These are phyloP conservation scores for Pythium utonaiense DNA, from an alignment of 352 stramenopile species.

Conservation along the genomic window DNA sequence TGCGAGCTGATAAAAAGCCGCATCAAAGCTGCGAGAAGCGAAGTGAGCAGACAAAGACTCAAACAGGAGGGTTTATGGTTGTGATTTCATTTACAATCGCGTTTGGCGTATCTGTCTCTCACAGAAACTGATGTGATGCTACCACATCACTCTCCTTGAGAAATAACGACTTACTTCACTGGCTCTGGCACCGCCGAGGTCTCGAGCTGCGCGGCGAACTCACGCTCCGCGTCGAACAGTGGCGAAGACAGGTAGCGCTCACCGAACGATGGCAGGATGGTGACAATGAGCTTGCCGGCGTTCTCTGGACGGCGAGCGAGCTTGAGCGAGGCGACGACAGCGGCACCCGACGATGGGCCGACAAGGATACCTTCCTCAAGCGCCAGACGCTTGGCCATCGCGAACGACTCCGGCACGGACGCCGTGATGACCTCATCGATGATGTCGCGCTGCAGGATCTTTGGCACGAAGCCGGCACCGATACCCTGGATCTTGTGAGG, in stretches of 20 bases:
- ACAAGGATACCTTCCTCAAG: slow-evolving; percentile 85
- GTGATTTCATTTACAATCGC: neutral
- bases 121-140: neutral
- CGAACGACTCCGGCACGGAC: slow-evolving; percentile 78
- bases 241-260: slow-evolving; percentile 84
- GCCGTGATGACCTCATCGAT: slow-evolving; percentile 89
- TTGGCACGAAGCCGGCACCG: slow-evolving; percentile 76
- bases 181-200: slow-evolving; percentile 41
- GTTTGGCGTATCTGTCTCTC: neutral
- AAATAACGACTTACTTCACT: neutral
- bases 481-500: slow-evolving; percentile 89
- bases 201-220: slow-evolving; percentile 59
- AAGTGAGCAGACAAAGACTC: neutral
- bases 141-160: neutral
- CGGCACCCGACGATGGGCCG: slow-evolving; percentile 83
- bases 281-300: slow-evolving; percentile 85
- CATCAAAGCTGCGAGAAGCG: neutral
- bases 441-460: slow-evolving; percentile 73
- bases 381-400: slow-evolving; percentile 82
- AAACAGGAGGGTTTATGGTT: neutral
- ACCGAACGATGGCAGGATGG: slow-evolving; percentile 89
- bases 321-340: slow-evolving; percentile 81
- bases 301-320: slow-evolving; percentile 80
- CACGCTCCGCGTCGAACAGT: slow-evolving; percentile 77
- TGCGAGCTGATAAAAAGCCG: neutral